A percentile compares a stretch with the other conserved stretches of the same genome.
phyloP scores from a whole-genome alignment of 1,284 basidiomycete species.

The Puccinia coronata region DNA sequence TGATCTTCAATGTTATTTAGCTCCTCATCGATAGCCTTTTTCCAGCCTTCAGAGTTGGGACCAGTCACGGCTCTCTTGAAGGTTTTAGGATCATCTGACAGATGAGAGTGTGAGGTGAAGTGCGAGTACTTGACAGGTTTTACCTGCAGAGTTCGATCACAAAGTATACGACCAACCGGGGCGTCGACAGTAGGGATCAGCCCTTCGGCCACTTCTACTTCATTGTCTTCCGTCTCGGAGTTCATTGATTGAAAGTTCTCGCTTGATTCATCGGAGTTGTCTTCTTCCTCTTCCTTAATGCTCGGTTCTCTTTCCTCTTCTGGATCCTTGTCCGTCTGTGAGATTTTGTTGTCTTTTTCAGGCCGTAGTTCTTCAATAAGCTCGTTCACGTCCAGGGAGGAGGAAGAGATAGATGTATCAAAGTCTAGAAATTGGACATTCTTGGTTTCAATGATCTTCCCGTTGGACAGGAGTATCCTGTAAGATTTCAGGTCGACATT shows the following conservation, averaged over 20 bases:
- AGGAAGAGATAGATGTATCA: too few species aligned
- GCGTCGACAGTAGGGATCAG: background rate
- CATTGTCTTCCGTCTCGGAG: background rate
- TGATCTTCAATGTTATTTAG: background rate
- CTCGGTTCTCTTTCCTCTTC: too few species aligned
- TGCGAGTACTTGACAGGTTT: background rate
- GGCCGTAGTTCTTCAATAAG: background rate
- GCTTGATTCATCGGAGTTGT: background rate
- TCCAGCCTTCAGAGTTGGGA: background rate
- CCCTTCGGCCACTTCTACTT: background rate
- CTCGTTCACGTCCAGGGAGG: background rate
- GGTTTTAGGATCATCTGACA: background rate
- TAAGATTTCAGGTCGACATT: background rate
- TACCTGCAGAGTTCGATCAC: background rate
- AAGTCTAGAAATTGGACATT: background rate
- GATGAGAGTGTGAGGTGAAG: background rate
- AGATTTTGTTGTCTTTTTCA: background rate
- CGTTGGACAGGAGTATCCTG: background rate
- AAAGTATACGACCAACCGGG: background rate
- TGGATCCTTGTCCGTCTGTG: too few species aligned
- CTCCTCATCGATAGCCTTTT: constrained; percentile 6
- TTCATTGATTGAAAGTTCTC: background rate
- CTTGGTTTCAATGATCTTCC: background rate
- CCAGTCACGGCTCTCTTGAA: background rate
- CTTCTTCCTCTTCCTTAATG: background rate